Evolutionary conservation across 2,329 filamentous ascomycete species (phyloP), one percentile per base, ranked within the genome.

Genomic region (Mycosphaerella arachidis): DNA sequence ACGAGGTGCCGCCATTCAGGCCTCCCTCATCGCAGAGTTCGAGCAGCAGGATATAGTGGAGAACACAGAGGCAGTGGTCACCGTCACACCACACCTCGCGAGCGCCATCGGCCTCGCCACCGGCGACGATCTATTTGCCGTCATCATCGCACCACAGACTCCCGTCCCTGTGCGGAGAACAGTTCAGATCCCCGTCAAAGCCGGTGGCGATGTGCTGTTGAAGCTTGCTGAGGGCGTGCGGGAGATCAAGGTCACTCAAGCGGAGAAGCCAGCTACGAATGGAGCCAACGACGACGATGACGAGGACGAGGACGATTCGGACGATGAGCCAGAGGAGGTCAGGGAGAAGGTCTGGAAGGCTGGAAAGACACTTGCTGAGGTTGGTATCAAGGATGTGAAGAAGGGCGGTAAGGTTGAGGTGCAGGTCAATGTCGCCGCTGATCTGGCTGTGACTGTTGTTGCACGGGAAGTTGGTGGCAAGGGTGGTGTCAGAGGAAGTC

Each of bases 281-380:
- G 83, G 86, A 64, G 81, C 82, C 51, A 83, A 78, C 56, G 63
- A 65, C 18, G 82, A 82, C 45, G 81, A 84, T 40, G 84, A 86
- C 59, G 84, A 84, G 59, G 84, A 88, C 55, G 81, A 83, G 4
- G 82, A 79, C 9, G 79, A 80, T 55, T 73, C 80, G 18, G 84
- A 90, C 48, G 91, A 96, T 37, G 91, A 95, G 68, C 89, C 89
- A 57, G 90, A 96, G 76, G 92, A 97, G 79, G 83, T 87, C 71
- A 84, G 92, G 65, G 90, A 96, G 78, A 92, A 94, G 83, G 81
- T 94, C 61, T 97, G 92, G 91, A 96, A 96, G 83, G 84, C 91
- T 52, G 90, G 90, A 68, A 86, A 82, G 65, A 81, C 87, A 31
- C 84, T 99, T 61, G 92, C 92, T 62, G 94, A 99, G 81, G 88